Evolutionary conservation across 306 rosid genomes (phyloP), one percentile per base, ranked within the genome.

Genomic region (Echinosophora koreensis): DNA sequence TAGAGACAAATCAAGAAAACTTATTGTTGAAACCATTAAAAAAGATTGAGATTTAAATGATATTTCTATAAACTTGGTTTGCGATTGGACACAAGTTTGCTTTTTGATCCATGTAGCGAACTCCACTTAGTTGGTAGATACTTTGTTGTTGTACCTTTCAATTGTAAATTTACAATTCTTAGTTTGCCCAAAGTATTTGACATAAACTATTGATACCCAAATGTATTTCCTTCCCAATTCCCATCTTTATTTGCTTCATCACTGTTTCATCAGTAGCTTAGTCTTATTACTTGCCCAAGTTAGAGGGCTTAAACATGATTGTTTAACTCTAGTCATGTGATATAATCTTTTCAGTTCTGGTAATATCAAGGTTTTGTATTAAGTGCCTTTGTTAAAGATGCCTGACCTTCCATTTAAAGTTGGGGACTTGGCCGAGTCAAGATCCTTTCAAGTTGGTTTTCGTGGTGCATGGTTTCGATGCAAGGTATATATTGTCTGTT

Each of bases 381-480:
- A 6, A 34, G 3, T 47, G 15, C 71, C 34, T 27, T 4, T 8
- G 8, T 11, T 15, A 8, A 71, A 81, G 51, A 55, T 74, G 87
- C 61, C 17, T 17, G 67, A 54, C 30, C 77, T 84, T 82, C 91
- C 88, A 34, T 92, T 94, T 81, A n/a, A 83, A 80, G 83, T 78
- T 67, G 93, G 88, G 16, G 86, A 92, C 6, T 17, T 46, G 62
- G 83, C 83, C 3, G 98, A 94, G 86, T 79, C 88, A 32, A 83
- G 83, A 72, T 56, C 84, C 34, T 92, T 92, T 78, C 14, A 50
- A 59, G 1, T 0, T 27, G 98, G 98, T 49, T 94, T 5, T 78
- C 98, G 97, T 22, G 96, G 97, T 64, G 89, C 97, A 17, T 94
- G 98, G 98, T 94, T 94, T 69, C 86, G 84, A 8, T 90, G 90